Conservation (phyloP, 129 eudicot genomes). For the Logfia minima region DNA sequence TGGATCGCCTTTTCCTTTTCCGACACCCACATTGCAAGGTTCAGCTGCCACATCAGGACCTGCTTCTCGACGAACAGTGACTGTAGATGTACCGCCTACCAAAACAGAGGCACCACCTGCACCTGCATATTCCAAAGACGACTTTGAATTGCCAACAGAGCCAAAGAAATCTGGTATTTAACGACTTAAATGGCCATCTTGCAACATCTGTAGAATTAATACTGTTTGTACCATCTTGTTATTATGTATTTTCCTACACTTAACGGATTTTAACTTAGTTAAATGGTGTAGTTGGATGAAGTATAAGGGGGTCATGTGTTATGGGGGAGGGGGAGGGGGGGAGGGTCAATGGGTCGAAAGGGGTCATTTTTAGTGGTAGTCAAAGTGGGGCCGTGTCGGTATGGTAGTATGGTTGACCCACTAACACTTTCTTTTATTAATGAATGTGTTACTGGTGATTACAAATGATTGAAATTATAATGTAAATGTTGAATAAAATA, state of each 20-base stretch:
- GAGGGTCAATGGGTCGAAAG: background rate
- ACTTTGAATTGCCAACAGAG: slow-evolving; percentile 43
- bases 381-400: background rate
- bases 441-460: background rate
- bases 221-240: background rate
- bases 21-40: slow-evolving; percentile 46
- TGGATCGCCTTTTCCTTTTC: slow-evolving; percentile 65
- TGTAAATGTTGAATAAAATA: background rate
- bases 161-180: slow-evolving; percentile 70
- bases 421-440: background rate
- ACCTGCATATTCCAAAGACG: slow-evolving; percentile 44
- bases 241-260: background rate
- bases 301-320: background rate
- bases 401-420: background rate
- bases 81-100: slow-evolving; percentile 68
- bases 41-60: slow-evolving; percentile 46
- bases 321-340: too few relatives aligned
- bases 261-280: background rate
- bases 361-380: background rate
- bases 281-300: background rate
- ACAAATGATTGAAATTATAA: background rate
- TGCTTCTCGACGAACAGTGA: slow-evolving; percentile 51
- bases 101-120: slow-evolving; percentile 49
- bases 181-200: background rate
- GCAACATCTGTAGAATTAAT: background rate